Percentiles rank a stretch among this genome's conserved stretches.
Conservation (phyloP, 129 eudicot genomes). For the Escallonia rubra region DNA sequence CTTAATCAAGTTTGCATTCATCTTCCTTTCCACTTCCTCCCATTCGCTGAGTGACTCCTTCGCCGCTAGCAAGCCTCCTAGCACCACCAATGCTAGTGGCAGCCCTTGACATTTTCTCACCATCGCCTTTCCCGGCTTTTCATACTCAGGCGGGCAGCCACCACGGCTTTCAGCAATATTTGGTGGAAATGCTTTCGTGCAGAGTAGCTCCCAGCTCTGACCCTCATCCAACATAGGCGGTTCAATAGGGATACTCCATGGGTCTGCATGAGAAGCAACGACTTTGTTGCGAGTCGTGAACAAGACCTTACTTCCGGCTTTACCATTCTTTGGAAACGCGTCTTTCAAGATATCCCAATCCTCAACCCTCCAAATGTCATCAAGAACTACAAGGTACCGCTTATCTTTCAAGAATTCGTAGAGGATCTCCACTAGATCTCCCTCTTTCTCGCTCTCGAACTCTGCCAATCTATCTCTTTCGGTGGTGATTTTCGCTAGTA, state of each 20-base stretch:
- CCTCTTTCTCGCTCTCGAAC: no score
- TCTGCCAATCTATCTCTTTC: no score
- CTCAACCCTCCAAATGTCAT: constrained; percentile 2
- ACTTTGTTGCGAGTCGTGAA: constrained; percentile 1
- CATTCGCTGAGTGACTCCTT: not conserved
- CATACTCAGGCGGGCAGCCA: no score
- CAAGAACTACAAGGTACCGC: not conserved
- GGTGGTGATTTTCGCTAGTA: no score
- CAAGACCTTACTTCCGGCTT: not conserved
- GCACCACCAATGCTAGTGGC: not conserved
- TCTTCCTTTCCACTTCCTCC: not conserved
- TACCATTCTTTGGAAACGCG: not conserved
- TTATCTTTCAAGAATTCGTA: not conserved
- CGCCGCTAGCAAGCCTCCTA: not conserved
- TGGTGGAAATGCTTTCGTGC: not conserved
- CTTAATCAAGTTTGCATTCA: not conserved
- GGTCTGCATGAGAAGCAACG: constrained; percentile 1
- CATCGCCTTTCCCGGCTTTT: no score
- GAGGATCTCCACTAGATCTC: not conserved
- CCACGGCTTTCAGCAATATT: no score
- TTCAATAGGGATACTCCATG: not conserved
- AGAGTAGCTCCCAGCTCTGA: constrained; percentile 4
- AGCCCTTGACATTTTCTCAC: not conserved
- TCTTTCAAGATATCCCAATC: not conserved
- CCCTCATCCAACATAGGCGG: not conserved